Base-by-base conservation (phyloP, 1,139 yeast genomes). In the Suhomyces coccinellae region DNA sequence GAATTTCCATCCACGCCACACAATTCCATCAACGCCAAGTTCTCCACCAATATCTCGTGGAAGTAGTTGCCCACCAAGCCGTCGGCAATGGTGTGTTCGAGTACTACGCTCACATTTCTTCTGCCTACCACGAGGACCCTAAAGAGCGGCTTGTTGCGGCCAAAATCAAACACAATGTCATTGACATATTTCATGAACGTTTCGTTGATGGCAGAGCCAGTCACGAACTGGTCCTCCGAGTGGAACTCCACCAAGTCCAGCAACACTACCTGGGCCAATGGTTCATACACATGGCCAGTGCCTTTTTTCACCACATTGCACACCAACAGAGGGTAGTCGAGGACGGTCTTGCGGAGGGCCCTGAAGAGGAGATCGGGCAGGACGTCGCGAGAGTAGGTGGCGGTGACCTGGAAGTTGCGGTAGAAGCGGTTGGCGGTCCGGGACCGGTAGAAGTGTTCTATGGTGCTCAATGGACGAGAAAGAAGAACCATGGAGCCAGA, bases 21-120 rank as follows among this genome's bases (percentile, higher is more conserved):
- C n/a, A n/a, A n/a, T n/a, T 54, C 58, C 13, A 59, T 58, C 33
- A 45, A 52, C 1, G 61, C 62, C 46, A 70, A 54, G 40, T 63
- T 64, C 16, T 64, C 61, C 16, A 71, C 52, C 24, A 73, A 62
- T 11, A 63, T 57, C 52, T 72, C 71, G 48, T 73, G 77, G 53
- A 73, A 67, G 38, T 61, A 59, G 32, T 58, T 59, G 0, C 69
- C 77, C n/a, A 67, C 73, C 6, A 71, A 56, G 0, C 79, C 79
- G 53, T 74, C 79, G 12, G 64, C 67, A 26, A 71, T 61, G 1
- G 77, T 65, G 50, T 74, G 79, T 40, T 74, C 79, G 33, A 71
- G 63, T 0, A 62, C 61, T 2, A 54, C 66, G 6, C 65, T 56
- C 30, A 73, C 49, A n/a, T 62, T 52, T 22, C 47, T 41, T 0